Evolutionary conservation across 2,329 filamentous ascomycete genomes (phyloP).

Genomic region (Talaromyces sp.): DNA sequence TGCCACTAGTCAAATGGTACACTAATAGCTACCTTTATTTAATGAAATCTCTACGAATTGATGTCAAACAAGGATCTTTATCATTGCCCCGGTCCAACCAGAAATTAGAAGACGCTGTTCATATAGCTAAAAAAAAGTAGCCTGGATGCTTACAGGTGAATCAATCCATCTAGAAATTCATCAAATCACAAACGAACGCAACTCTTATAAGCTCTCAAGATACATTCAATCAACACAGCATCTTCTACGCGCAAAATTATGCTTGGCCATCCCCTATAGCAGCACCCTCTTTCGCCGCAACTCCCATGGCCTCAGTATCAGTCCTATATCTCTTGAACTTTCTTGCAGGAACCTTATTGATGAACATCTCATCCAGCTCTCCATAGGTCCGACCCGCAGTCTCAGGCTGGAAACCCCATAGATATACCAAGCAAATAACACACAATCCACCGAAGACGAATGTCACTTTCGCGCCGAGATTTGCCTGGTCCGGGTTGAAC

Average conservation of each 20-base stretch:
- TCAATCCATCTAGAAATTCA: too few species aligned
- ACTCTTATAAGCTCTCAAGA: too few species aligned
- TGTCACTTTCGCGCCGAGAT: constrained; percentile 45
- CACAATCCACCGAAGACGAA: constrained; percentile 46
- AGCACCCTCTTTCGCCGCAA: constrained; percentile 1
- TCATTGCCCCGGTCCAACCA: too few species aligned
- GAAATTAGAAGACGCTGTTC: too few species aligned
- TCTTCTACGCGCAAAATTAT: too few species aligned
- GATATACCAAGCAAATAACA: constrained; percentile 34
- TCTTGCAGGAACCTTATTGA: constrained; percentile 14
- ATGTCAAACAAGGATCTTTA: constrained; percentile 6
- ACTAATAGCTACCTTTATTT: constrained; percentile 23
- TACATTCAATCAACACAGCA: too few species aligned
- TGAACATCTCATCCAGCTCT: constrained; percentile 20
- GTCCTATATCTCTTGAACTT: constrained; percentile 17
- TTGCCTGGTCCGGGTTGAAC: constrained; percentile 42
- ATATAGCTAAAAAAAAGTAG: too few species aligned
- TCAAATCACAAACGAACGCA: too few species aligned
- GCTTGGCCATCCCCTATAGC: too few species aligned
- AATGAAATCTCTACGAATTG: constrained; percentile 21
- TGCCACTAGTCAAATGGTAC: constrained; percentile 38
- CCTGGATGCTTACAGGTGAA: too few species aligned
- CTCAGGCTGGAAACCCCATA: constrained; percentile 33
- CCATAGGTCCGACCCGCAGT: constrained; percentile 13
- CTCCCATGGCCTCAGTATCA: constrained; percentile 13